Base-by-base conservation (phyloP, 176 grass and related monocot genomes). In the Ananas comosus region DNA sequence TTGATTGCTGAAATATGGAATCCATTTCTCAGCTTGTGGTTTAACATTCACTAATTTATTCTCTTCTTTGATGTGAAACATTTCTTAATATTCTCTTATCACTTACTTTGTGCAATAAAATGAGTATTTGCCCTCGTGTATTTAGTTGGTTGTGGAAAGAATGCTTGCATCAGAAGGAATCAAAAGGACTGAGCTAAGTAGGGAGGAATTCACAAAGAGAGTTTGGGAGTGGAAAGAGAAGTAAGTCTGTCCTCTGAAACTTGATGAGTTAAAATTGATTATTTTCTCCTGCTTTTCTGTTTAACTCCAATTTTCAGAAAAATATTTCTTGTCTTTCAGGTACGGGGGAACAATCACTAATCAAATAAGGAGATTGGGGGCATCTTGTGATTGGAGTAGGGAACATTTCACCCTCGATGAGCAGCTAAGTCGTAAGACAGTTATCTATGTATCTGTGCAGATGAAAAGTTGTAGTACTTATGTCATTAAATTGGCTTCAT, bases 221-320 rank as follows among this genome's bases (percentile, higher is more conserved):
- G 93, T 97, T 72, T 97, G 93, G 93, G 93, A 90, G 63, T 97
- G 93, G 93, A 97, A 97, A 83, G 86, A 92, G 64, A 97, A 87
- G 93, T 97, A n/a, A 82, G 78, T 82, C 19, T 47, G 56, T 86
- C 52, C 79, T 42, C 50, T 51, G 48, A 18, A 51, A 63, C 74
- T 50, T 57, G 24, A 50, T 52, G 22, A n/a, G 54, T 59, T 12
- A 59, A n/a, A 59, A 14, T 17, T 3, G 54, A 59, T 59, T 59
- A 18, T 59, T 59, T 18, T 59, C n/a, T 59, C 19, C 14, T 59
- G 10, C 19, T n/a, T 59, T 14, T 59, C 54, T 42, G 33, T 42
- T 42, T 42, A 42, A 42, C 33, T 42, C 33, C 33, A 6, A 42
- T 8, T 42, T 42, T 42, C 33, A 42, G 33, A 42, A 42, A 42